Base-by-base conservation (phyloP, 176 grass and related monocot species). In the Avena insularis region DNA sequence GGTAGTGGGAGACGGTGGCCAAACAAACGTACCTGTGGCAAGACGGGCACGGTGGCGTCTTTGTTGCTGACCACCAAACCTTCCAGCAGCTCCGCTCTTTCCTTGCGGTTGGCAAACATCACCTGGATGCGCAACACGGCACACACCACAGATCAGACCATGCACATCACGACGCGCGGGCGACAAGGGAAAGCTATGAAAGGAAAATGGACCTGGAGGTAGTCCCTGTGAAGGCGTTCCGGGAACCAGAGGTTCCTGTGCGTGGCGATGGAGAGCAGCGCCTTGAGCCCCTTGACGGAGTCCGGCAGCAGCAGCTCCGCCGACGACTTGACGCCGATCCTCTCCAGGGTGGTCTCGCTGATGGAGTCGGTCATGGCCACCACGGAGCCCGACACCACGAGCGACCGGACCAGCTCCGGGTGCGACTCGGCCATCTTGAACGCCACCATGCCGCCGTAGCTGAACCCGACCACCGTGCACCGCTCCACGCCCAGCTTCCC, bases 391-490 rank as follows among this genome's bases (percentile, higher is more conserved):
- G 96, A 96, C 20, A 98, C 87, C 11, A 96, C 92, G 64, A 98
- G 78, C 61, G 78, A 91, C 9, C 46, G 71, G 53, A 98, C 96
- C 10, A 98, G 85, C 19, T 88, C 79, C 19, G 93, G 93, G 16
- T 87, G 86, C 69, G 83, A 20, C 92, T 98, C 96, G 8, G 90
- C 93, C 96, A 98, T 92, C 84, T 94, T 94, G 87, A 98, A 98
- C 69, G 93, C 66, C 74, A 96, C 96, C 90, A 98, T 92, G n/a
- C 93, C 93, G 19, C 96, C 90, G 84, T 98, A 98, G 92, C 96
- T 98, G 79, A 98, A 98, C 53, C 93, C 96, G 14, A 98, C 93
- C n/a, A 90, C 92, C 63, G 92, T 81, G 88, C 92, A 98, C 10
- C 62, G 55, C 20, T 86, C 79, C 75, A 98, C 91, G 62, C 93